Conservation (phyloP, 345 rosid species). For the Raphanus sativus region DNA sequence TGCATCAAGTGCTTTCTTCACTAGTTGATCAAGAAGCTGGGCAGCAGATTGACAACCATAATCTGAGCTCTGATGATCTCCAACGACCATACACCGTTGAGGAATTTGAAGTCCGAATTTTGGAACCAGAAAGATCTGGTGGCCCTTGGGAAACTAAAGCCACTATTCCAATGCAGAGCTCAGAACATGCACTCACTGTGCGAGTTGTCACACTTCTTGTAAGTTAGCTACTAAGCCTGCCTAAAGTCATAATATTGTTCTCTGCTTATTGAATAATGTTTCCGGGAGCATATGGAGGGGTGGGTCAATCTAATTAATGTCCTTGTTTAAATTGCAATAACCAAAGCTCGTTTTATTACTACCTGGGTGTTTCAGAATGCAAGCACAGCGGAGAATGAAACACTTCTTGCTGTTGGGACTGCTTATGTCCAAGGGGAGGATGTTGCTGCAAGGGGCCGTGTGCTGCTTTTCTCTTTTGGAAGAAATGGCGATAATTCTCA, state of each 20-base stretch:
- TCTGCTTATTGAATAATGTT: conserved; percentile 21
- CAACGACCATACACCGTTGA: conserved; percentile 75
- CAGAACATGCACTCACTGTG: conserved; percentile 93
- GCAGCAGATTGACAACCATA: conserved; percentile 84
- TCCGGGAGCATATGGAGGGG: not conserved
- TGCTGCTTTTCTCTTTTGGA: conserved; percentile 75
- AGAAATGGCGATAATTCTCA: conserved; percentile 65
- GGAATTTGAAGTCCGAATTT: conserved; percentile 86
- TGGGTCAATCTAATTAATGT: conserved; percentile 10
- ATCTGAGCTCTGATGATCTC: conserved; percentile 71
- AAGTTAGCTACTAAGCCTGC: conserved; percentile 45
- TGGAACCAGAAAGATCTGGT: conserved; percentile 86
- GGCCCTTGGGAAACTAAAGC: conserved; percentile 95
- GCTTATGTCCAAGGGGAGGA: conserved; percentile 99
- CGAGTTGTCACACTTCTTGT: conserved; percentile 86
- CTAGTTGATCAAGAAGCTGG: conserved; percentile 94
- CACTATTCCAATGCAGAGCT: conserved; percentile 89
- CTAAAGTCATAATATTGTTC: conserved; percentile 11
- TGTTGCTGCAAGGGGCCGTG: conserved; percentile 97
- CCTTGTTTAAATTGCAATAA: conserved; percentile 11
- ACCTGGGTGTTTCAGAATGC: conserved; percentile 59
- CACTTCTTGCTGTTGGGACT: conserved; percentile 90
- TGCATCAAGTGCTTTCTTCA: conserved; percentile 87
- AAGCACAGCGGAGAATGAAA: conserved; percentile 78
- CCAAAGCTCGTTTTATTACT: conserved; percentile 21